These are phyloP conservation scores for Ustilago bromivora DNA, from an alignment of 1,284 basidiomycete species.

Conservation along the genomic window DNA sequence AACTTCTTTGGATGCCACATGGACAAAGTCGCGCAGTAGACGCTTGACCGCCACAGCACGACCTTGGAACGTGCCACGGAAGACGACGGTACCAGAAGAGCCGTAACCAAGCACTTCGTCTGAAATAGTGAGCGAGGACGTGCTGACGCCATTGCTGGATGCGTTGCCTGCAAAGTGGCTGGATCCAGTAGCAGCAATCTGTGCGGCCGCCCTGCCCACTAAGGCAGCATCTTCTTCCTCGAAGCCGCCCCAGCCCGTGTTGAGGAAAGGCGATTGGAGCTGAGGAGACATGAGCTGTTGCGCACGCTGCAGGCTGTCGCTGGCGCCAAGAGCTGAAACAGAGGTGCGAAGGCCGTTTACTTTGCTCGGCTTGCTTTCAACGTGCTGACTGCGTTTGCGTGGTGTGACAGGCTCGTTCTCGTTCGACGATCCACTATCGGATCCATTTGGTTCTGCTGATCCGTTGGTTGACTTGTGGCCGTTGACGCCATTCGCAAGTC, in stretches of 20 bases:
- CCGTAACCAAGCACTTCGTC: constrained; percentile 77
- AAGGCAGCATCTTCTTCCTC: constrained; percentile 43
- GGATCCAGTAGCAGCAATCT: constrained; percentile 42
- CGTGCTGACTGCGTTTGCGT: constrained; percentile 4
- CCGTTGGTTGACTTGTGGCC: constrained; percentile 9
- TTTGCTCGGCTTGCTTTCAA: constrained; percentile 19
- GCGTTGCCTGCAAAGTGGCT: constrained; percentile 27
- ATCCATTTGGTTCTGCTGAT: constrained; percentile 8
- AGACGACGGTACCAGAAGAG: constrained; percentile 95
- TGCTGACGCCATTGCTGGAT: constrained; percentile 39
- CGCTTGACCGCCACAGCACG: constrained; percentile 97
- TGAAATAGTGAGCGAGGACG: constrained; percentile 57
- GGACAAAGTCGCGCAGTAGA: constrained; percentile 92
- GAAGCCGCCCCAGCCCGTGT: constrained; percentile 40
- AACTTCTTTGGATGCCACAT: constrained; percentile 92
- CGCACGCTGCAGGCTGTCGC: constrained; percentile 47
- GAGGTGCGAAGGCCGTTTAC: constrained; percentile 6
- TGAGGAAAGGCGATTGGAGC: constrained; percentile 37
- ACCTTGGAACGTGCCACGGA: constrained; percentile 91
- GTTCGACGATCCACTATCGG: constrained; percentile 39
- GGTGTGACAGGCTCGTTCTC: constrained; percentile 40
- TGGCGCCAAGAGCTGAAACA: constrained; percentile 24
- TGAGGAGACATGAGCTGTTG: constrained; percentile 52
- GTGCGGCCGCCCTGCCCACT: constrained; percentile 41
- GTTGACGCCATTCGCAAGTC: constrained; percentile 10